Conservation (phyloP, 2,329 filamentous ascomycete genomes). For the Botrytis squamosa region DNA sequence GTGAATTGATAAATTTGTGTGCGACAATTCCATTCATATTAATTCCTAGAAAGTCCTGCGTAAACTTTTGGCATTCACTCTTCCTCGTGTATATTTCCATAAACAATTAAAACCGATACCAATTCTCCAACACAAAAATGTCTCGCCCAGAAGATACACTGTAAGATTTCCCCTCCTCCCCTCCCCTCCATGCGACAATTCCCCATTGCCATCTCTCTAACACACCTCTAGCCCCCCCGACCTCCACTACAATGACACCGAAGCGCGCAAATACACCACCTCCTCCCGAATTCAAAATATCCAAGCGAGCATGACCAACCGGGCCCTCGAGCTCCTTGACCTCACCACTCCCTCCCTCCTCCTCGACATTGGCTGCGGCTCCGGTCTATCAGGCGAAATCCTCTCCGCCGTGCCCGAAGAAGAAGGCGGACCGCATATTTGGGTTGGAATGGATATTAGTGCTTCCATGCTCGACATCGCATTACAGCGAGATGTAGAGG, state of each 20-base stretch:
- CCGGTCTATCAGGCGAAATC: constrained; percentile 91
- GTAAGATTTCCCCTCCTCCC: constrained; percentile 49
- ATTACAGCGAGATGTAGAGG: constrained; percentile 85
- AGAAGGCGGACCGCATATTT: constrained; percentile 83
- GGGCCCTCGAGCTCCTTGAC: constrained; percentile 87
- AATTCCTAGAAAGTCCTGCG: background rate
- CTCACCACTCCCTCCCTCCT: constrained; percentile 79
- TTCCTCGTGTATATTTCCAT: background rate
- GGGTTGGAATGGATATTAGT: constrained; percentile 96
- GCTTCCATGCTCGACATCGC: constrained; percentile 97
- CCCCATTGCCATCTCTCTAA: constrained; percentile 19
- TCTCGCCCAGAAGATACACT: constrained; percentile 95
- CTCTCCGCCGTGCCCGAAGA: constrained; percentile 68
- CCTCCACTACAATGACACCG: constrained; percentile 93
- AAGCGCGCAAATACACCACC: constrained; percentile 97
- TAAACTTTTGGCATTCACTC: background rate
- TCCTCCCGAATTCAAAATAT: constrained; percentile 94
- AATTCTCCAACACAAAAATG: constrained; percentile 58
- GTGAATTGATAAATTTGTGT: constrained; percentile 5
- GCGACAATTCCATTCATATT: background rate
- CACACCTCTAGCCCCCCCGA: constrained; percentile 70
- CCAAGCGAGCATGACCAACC: constrained; percentile 89
- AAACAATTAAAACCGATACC: background rate
- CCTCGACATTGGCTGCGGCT: constrained; percentile 95
- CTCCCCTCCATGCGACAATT: constrained; percentile 24